Percentiles rank a stretch among this genome's conserved stretches.
Evolutionary conservation across 495 filamentous ascomycete species (phyloP).

Genomic region (Aspergillus conjunctus): DNA sequence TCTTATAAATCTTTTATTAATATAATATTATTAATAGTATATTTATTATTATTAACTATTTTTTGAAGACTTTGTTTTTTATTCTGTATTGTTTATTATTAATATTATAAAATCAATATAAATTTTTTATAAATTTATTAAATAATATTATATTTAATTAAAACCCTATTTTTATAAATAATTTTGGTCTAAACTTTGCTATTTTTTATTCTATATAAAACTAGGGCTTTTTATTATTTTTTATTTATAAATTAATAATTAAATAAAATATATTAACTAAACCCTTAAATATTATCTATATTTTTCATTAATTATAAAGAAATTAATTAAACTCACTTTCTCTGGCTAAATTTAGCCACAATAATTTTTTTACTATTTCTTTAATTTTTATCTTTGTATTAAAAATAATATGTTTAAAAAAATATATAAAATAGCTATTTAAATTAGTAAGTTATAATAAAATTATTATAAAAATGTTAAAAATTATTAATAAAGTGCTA

Average conservation of each 20-base stretch:
- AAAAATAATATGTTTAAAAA: neutral
- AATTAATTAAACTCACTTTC: neutral
- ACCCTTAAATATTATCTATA: neutral
- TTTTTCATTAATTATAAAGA: constrained; percentile 3
- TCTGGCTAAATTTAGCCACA: constrained; percentile 4
- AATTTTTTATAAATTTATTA: too few relatives aligned
- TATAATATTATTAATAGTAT: too few relatives aligned
- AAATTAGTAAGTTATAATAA: neutral
- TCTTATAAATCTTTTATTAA: neutral
- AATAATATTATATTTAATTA: too few relatives aligned
- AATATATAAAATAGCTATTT: neutral
- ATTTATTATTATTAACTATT: too few relatives aligned
- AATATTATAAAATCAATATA: too few relatives aligned
- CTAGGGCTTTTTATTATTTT: too few relatives aligned
- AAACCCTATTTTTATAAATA: constrained; percentile 11
- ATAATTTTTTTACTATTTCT: constrained; percentile 2
- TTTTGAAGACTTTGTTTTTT: neutral
- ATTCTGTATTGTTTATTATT: constrained; percentile 1
- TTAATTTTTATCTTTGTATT: neutral
- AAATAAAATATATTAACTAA: too few relatives aligned
- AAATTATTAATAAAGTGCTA: neutral
- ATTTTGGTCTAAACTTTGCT: too few relatives aligned
- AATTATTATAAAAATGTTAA: neutral
- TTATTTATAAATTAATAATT: too few relatives aligned
- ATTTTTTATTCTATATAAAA: too few relatives aligned